These are phyloP conservation scores for Fusarium beomiforme DNA, from an alignment of 2,329 filamentous ascomycete species.

Conservation along the genomic window DNA sequence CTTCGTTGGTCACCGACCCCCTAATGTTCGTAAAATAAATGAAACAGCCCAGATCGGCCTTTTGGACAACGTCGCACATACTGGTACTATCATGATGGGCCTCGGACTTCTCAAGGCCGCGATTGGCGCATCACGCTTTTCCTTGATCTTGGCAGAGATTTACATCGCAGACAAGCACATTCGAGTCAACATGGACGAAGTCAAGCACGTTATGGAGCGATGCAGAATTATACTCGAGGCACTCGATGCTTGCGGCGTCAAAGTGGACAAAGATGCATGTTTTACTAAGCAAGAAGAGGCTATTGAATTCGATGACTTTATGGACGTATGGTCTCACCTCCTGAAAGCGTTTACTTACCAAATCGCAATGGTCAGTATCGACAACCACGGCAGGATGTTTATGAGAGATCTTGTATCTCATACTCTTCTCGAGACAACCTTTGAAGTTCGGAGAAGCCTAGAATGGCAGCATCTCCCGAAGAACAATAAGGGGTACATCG, in stretches of 20 bases:
- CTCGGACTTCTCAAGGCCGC: background rate
- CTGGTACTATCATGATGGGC: background rate
- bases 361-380: background rate
- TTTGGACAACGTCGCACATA: background rate
- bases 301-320: background rate
- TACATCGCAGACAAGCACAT: background rate
- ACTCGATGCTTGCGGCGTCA: background rate
- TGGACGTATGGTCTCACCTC: background rate
- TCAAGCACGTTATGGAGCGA: background rate
- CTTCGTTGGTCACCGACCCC: background rate
- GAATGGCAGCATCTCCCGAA: background rate
- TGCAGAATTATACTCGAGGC: background rate
- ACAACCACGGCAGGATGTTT: background rate
- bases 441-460: background rate
- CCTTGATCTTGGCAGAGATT: background rate
- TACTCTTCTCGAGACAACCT: background rate
- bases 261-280: accelerated
- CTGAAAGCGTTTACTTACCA: background rate
- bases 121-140: background rate
- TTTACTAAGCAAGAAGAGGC: background rate
- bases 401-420: background rate
- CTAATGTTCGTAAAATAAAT: background rate
- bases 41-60: background rate
- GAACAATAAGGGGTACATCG: background rate
- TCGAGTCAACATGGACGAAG: background rate